A percentile compares a stretch with the other conserved stretches of the same genome.
Evolutionary conservation across 164 flowering plant species (phyloP).

Genomic region (Stephania japonica): DNA sequence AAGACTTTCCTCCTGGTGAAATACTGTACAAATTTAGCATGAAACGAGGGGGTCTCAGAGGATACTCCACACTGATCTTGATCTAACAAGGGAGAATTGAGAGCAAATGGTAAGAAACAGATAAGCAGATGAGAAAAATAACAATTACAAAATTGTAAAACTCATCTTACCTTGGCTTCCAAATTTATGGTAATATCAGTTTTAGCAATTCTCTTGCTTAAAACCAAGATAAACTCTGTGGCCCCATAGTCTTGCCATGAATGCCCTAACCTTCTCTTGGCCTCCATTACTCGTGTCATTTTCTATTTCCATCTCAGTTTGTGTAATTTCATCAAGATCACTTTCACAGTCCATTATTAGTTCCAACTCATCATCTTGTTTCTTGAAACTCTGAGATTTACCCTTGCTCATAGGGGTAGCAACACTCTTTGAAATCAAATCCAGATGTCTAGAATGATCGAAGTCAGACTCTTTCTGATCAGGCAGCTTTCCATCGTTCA

Average conservation of each 20-base stretch:
- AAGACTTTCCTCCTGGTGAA: slow-evolving; percentile 25
- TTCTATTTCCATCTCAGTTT: slow-evolving; percentile 37
- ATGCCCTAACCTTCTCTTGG: slow-evolving; percentile 23
- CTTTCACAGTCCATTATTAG: slow-evolving; percentile 61
- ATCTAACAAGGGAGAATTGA: slow-evolving; percentile 42
- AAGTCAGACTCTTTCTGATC: slow-evolving; percentile 32
- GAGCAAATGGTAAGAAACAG: slow-evolving; percentile 7
- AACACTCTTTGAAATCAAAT: slow-evolving; percentile 63
- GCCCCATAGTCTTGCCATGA: slow-evolving; percentile 59
- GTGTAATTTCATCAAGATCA: slow-evolving; percentile 57
- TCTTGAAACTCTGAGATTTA: slow-evolving; percentile 59
- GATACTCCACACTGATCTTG: slow-evolving; percentile 84
- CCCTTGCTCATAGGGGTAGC: slow-evolving; percentile 33
- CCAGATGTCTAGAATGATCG: slow-evolving; percentile 48
- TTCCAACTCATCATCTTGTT: slow-evolving; percentile 59
- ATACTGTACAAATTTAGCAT: slow-evolving; percentile 31
- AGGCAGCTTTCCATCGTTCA: slow-evolving; percentile 27
- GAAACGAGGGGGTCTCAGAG: slow-evolving; percentile 83
- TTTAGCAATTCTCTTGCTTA: slow-evolving; percentile 33
- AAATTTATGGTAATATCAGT: slow-evolving; percentile 38
- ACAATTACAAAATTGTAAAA: slow-evolving; percentile 3
- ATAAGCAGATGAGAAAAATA: slow-evolving; percentile 3
- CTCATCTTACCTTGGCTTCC: slow-evolving; percentile 64
- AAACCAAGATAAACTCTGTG: slow-evolving; percentile 55
- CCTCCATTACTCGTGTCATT: slow-evolving; percentile 17